Evolutionary conservation across 1,139 yeast species (phyloP).

Genomic region (Taiozyma sp.): DNA sequence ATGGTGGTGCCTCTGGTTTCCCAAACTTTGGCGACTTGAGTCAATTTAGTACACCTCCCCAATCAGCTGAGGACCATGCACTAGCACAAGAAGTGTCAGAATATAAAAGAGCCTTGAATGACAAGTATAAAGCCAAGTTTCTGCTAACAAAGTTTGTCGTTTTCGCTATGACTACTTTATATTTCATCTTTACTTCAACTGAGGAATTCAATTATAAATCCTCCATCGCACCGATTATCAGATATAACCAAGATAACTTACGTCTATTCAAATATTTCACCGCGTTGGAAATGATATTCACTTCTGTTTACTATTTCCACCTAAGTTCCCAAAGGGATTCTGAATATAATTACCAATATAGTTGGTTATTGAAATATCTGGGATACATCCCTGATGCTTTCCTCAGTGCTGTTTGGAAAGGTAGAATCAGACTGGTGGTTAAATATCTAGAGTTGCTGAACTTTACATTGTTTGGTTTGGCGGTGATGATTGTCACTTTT

Average conservation of each 20-base stretch:
- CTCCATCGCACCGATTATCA: slow-evolving; percentile 11
- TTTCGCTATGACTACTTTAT: slow-evolving; percentile 4
- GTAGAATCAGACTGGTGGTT: slow-evolving; percentile 21
- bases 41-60: background rate
- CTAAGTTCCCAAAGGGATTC: slow-evolving; percentile 23
- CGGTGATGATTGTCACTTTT: slow-evolving; percentile 32
- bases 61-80: background rate
- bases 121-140: slow-evolving; percentile 20
- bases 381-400: slow-evolving; percentile 23
- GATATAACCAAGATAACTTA: slow-evolving; percentile 19
- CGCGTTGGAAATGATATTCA: slow-evolving; percentile 30
- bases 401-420: slow-evolving; percentile 20
- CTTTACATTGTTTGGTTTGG: slow-evolving; percentile 34
- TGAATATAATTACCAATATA: slow-evolving; percentile 20
- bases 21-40: background rate
- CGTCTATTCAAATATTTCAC: slow-evolving; percentile 32
- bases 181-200: slow-evolving; percentile 9
- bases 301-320: slow-evolving; percentile 28
- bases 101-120: slow-evolving; percentile 15
- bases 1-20: background rate
- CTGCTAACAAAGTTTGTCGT: slow-evolving; percentile 18
- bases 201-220: slow-evolving; percentile 6
- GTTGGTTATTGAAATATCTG: slow-evolving; percentile 18
- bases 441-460: slow-evolving; percentile 35
- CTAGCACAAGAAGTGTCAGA: background rate